Conservation (phyloP, 2,329 filamentous ascomycete species). For the Alternaria panax region DNA sequence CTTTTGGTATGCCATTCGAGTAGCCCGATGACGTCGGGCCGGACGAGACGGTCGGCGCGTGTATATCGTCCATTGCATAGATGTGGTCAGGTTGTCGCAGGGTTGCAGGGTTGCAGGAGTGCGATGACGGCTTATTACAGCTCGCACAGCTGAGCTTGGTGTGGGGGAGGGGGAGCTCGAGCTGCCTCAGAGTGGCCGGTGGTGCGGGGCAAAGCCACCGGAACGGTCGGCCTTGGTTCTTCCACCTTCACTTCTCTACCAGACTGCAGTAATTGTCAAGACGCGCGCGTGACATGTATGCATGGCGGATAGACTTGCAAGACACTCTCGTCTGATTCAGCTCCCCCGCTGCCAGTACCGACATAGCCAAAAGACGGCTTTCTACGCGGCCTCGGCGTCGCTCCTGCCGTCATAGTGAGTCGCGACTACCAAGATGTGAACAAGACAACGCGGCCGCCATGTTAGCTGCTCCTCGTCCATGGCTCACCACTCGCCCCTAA, state of each 20-base stretch:
- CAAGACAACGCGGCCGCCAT: conserved; percentile 18
- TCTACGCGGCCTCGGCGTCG: background rate
- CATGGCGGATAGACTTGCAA: background rate
- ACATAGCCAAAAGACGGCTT: background rate
- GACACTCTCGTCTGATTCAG: background rate
- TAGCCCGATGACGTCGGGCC: conserved; percentile 71
- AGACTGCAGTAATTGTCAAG: background rate
- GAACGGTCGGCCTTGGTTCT: conserved; percentile 1
- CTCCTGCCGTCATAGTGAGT: conserved; percentile 18
- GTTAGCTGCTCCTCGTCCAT: conserved; percentile 1
- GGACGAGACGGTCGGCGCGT: conserved; percentile 76
- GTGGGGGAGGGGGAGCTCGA: conserved; percentile 13
- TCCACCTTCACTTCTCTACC: background rate
- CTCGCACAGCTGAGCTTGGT: background rate
- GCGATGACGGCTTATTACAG: no score
- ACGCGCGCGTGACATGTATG: background rate
- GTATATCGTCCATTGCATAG: conserved; percentile 68
- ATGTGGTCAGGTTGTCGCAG: background rate
- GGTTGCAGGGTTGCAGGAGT: background rate
- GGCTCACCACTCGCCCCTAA: conserved; percentile 12
- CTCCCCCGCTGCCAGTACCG: background rate
- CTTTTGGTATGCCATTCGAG: conserved; percentile 67
- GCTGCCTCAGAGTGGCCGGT: conserved; percentile 2
- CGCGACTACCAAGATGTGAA: conserved; percentile 15
- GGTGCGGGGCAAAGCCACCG: conserved; percentile 23